Base-by-base conservation (phyloP, 495 filamentous ascomycete genomes). In the Aspergillus ellipticus region DNA sequence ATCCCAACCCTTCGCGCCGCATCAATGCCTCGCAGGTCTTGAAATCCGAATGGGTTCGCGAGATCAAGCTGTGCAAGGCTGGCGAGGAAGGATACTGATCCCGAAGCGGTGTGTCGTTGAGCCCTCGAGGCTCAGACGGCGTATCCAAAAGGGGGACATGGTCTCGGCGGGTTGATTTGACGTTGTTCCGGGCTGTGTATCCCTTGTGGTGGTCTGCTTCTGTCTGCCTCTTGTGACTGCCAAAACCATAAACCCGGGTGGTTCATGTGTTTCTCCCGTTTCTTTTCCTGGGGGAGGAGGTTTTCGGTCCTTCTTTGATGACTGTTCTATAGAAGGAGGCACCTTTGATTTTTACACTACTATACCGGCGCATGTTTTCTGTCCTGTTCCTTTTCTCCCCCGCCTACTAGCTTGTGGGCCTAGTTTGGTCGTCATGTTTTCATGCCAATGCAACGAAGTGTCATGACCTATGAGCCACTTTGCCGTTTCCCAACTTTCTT, bases 31-130 rank as follows among this genome's bases (percentile, higher is more conserved):
- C 90, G 7, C 94, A 97, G 73, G 91, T 97, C 42, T 83, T 98
- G 60, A 96, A 96, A 68, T 97, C 94, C 19, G 95, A 98, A 75
- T 98, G 95, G 94, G 91, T 92, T 49, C 87, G 92, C 54, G 92
- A 96, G 70, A 97, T 98, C 67, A 91, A 90, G 74, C 77, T 97
- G 42, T 98, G 94, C 78, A 92, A 91, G 73, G 91, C 92, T 54
- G 94, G 93, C 61, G 89, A 96, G 69, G 92, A 97, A 77, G 94
- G 95, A 11, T 85, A 84, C 60, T 88, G 64, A 79, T 64, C n/a
- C 42, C 20, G 35, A 48, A 37, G 55, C 49, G 54, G 53, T 51
- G 39, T 37, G 42, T 33, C 46, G 45, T 58, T 55, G 31, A 1
- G 35, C 35, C 13, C 26, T 52, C 43, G 4, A 37, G 33, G 9